These are phyloP conservation scores for Carex myosuroides DNA, from an alignment of 176 grass and related monocot species.

Conservation along the genomic window DNA sequence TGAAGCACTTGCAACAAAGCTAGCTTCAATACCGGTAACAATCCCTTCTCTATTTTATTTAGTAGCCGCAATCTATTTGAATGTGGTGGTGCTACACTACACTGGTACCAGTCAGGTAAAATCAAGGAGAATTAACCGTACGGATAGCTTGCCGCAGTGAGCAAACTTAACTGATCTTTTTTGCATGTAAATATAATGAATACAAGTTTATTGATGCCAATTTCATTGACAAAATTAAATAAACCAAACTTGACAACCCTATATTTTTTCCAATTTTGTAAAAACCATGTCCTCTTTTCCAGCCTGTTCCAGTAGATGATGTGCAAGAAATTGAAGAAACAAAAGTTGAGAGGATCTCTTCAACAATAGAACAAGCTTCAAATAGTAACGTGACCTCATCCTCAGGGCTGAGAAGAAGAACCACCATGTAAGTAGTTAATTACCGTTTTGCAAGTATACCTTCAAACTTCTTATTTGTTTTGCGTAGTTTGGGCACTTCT, in stretches of 20 bases:
- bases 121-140: not conserved
- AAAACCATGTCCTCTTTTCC: not conserved
- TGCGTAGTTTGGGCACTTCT: not conserved
- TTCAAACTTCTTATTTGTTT: slow-evolving; percentile 11
- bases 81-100: not conserved
- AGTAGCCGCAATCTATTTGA: not conserved
- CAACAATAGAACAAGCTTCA: slow-evolving; percentile 32
- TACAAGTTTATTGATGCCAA: not conserved
- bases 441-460: not conserved
- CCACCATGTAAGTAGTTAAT: slow-evolving; percentile 37
- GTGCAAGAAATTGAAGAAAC: slow-evolving; percentile 35
- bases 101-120: not conserved
- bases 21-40: slow-evolving; percentile 36
- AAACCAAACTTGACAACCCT: not conserved
- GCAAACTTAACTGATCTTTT: not conserved
- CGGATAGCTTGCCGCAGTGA: not conserved
- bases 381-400: slow-evolving; percentile 34
- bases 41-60: slow-evolving; percentile 11
- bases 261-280: not conserved
- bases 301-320: slow-evolving; percentile 48
- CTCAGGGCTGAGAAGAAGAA: slow-evolving; percentile 63
- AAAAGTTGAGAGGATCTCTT: slow-evolving; percentile 38
- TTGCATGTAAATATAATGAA: not conserved
- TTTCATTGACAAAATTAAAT: not conserved
- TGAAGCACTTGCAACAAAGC: slow-evolving; percentile 64